phyloP scores from a whole-genome alignment of 2,329 filamentous ascomycete species.

The Talaromyces atroroseus region DNA sequence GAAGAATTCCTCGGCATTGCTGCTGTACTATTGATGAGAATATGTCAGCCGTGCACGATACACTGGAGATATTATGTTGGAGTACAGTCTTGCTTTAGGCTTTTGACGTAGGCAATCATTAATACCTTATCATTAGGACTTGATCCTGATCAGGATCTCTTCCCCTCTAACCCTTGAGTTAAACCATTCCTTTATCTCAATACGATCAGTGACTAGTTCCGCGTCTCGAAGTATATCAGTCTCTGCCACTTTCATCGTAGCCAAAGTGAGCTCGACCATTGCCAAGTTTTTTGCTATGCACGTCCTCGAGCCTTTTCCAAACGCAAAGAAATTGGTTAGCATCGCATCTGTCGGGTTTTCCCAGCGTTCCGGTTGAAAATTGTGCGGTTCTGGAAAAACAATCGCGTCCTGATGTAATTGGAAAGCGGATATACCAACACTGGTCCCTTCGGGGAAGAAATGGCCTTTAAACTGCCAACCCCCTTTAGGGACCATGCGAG shows the following conservation, averaged over 20 bases:
- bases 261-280: conserved; percentile 39
- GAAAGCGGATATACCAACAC: conserved; percentile 43
- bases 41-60: background rate
- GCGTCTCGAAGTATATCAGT: conserved; percentile 44
- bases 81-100: background rate
- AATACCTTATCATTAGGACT: background rate
- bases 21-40: too few relatives aligned
- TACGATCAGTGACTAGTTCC: conserved; percentile 33
- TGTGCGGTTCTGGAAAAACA: conserved; percentile 39
- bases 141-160: conserved; percentile 29
- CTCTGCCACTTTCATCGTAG: conserved; percentile 39
- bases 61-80: background rate
- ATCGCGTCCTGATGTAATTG: conserved; percentile 44
- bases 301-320: conserved; percentile 44
- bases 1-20: too few relatives aligned
- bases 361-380: conserved; percentile 49
- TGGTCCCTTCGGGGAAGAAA: conserved; percentile 40
- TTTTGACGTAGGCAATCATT: background rate
- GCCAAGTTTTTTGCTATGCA: conserved; percentile 50
- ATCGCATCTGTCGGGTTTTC: conserved; percentile 34
- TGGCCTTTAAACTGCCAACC: conserved; percentile 34
- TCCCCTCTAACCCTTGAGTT: conserved; percentile 49
- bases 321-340: conserved; percentile 43
- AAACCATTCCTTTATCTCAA: conserved; percentile 54
- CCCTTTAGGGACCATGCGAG: conserved; percentile 41